Base-by-base conservation (phyloP, 306 rosid genomes). In the Ormosia emarginata region DNA sequence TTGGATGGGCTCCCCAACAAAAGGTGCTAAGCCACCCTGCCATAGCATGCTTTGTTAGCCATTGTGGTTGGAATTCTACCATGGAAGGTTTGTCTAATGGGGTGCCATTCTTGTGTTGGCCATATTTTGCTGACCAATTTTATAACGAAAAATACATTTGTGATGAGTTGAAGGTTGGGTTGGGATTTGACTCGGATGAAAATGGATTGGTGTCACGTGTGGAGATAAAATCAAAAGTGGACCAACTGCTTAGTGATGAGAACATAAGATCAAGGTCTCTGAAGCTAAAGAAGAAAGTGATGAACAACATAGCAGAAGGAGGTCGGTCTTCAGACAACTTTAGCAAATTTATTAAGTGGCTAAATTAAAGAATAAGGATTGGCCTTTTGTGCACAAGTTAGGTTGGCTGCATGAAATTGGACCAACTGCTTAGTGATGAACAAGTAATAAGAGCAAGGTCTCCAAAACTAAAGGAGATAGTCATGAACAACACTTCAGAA, bases 341-440 rank as follows among this genome's bases (percentile, higher is more conserved):
- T 24, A 63, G 1, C 8, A 81, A n/a, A 12, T 84, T 91, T 49
- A 44, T 87, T 2, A 63, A 70, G 46, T 82, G 92, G 91, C 5
- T 91, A 5, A 87, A 44, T 44, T 13, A 44, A 81, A 34, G 78
- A 72, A 52, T 67, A 66, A 40, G 58, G 29, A 2, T 79, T 47
- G 34, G 49, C 85, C 71, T 86, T 79, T 1, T 24, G 2, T 43
- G 32, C 30, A n/a, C 0, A 52, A 50, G 5, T n/a, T 13, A n/a
- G n/a, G n/a, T n/a, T n/a, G n/a, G n/a, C n/a, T n/a, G n/a, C n/a
- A n/a, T 3, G 57, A 41, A 80, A 67, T 74, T 79, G 17, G 77
- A 82, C 33, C 36, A 50, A 36, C 46, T 82, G 32, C 59, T 69
- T 12, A 69, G 76, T 5, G 76, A 86, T 69, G 81, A 52, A 4